Base-by-base conservation (phyloP, 495 filamentous ascomycete genomes). In the Aspergillus cristatus region DNA sequence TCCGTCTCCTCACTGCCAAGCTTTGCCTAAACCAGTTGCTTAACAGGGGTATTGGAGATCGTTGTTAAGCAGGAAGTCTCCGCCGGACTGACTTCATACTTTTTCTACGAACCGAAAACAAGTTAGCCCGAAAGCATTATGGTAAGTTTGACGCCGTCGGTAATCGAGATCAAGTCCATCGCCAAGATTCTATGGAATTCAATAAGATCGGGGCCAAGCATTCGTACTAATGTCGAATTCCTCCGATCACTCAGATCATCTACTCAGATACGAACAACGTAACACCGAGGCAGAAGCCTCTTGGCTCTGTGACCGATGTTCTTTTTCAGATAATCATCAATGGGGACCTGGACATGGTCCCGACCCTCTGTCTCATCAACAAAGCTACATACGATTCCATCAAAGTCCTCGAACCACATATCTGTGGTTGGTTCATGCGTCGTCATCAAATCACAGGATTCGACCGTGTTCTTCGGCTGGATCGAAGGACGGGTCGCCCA, bases 241-340 rank as follows among this genome's bases (percentile, higher is more conserved):
- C 20, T 24, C 4, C 4, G 20, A 8, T 26, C 34, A 24, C 37
- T 10, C 15, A 53, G 46, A 45, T 38, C 35, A 32, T 47, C 22
- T 29, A 31, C 13, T 37, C 45, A 18, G 17, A 29, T 14, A 20
- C 34, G 10, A 41, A 47, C 31, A 24, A 4, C 20, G 4, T 24
- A 8, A 24, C 20, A 24, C 47, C 33, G 16, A 35, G 28, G 34
- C 18, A 28, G 17, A 30, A 26, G 5, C 46, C 48, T 15, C 53
- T 58, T 32, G 55, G 55, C 18, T 28, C 37, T 11, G 48, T 53
- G 22, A 42, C 50, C 26, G 55, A 58, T 42, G 46, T 58, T 12
- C 55, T 58, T 24, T 58, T 58, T 30, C 52, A 55, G 20, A 53
- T 58, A 35, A 53, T 58, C 34, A 54, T 47, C 42, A 40, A 47